These are phyloP conservation scores for Bjerkandera adusta DNA, from an alignment of 1,284 basidiomycete species.

Conservation along the genomic window DNA sequence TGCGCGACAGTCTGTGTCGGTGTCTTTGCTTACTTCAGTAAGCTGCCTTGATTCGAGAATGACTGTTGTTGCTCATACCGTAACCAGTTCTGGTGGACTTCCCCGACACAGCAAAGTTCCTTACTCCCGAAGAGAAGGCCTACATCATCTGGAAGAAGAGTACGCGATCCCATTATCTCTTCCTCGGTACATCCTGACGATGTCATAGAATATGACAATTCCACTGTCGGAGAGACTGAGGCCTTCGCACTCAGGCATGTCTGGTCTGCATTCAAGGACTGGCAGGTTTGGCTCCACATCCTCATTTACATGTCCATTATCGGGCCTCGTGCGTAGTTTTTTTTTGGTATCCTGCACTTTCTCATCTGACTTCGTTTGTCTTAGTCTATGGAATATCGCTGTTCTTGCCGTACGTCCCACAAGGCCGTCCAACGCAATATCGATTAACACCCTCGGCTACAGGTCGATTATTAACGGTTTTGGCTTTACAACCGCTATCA, in stretches of 20 bases:
- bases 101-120: constrained; percentile 52
- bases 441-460: not conserved
- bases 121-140: constrained; percentile 57
- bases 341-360: not conserved
- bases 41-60: constrained; percentile 32
- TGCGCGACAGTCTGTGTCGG: constrained; percentile 49
- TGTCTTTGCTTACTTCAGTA: constrained; percentile 43
- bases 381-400: constrained; percentile 57
- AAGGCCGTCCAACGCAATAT: not conserved
- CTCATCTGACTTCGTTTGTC: not conserved
- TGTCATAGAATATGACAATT: constrained; percentile 58
- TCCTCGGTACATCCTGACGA: constrained; percentile 1
- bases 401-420: constrained; percentile 51
- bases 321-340: constrained; percentile 48
- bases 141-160: constrained; percentile 66
- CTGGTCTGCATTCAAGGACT: constrained; percentile 53
- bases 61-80: not conserved
- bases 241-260: constrained; percentile 53
- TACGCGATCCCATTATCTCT: constrained; percentile 23
- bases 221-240: constrained; percentile 65
- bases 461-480: constrained; percentile 64
- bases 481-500: constrained; percentile 48
- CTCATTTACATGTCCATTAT: constrained; percentile 60
- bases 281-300: constrained; percentile 67
- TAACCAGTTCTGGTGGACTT: constrained; percentile 53